Percentiles rank a stretch among this genome's conserved stretches.
Evolutionary conservation across 805 yeast genomes (phyloP).

Genomic region (Kluyveromyces dobzhanskii): DNA sequence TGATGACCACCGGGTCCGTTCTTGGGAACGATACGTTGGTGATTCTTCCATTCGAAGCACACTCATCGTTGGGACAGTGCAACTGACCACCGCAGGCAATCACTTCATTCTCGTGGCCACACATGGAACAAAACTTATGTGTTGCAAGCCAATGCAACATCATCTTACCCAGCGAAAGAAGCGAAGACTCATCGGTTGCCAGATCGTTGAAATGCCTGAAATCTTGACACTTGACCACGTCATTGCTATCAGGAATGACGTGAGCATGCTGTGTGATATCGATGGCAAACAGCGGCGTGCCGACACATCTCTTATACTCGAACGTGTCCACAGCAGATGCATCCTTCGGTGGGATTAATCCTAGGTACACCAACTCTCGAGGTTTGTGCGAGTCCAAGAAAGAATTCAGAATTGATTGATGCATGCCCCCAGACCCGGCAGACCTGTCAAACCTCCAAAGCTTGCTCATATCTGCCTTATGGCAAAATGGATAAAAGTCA

Average conservation of each 20-base stretch:
- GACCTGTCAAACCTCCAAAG: slow-evolving; percentile 7
- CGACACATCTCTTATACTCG: slow-evolving; percentile 39
- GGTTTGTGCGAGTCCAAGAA: slow-evolving; percentile 7
- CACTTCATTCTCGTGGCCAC: slow-evolving; percentile 60
- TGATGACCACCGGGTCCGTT: slow-evolving; percentile 82
- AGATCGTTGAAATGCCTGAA: slow-evolving; percentile 7
- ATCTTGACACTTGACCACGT: slow-evolving; percentile 2
- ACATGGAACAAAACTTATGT: slow-evolving; percentile 75
- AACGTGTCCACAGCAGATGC: slow-evolving; percentile 10
- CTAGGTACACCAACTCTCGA: slow-evolving; percentile 19
- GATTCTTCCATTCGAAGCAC: slow-evolving; percentile 30
- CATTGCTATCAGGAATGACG: slow-evolving; percentile 11
- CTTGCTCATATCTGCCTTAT: slow-evolving; percentile 3
- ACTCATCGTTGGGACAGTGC: slow-evolving; percentile 33
- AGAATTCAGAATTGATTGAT: slow-evolving; percentile 5
- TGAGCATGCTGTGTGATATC: slow-evolving; percentile 32
- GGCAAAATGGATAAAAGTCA: slow-evolving; percentile 10
- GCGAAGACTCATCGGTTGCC: slow-evolving; percentile 43
- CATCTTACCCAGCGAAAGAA: slow-evolving; percentile 76
- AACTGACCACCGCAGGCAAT: slow-evolving; percentile 62
- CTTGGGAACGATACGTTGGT: slow-evolving; percentile 86
- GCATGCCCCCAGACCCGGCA: slow-evolving; percentile 1
- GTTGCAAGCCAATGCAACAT: slow-evolving; percentile 77
- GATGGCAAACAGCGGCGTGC: slow-evolving; percentile 57
- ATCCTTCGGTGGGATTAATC: slow-evolving; percentile 10